phyloP scores from a whole-genome alignment of 208 protist genomes.

The Crithidia sp. region DNA sequence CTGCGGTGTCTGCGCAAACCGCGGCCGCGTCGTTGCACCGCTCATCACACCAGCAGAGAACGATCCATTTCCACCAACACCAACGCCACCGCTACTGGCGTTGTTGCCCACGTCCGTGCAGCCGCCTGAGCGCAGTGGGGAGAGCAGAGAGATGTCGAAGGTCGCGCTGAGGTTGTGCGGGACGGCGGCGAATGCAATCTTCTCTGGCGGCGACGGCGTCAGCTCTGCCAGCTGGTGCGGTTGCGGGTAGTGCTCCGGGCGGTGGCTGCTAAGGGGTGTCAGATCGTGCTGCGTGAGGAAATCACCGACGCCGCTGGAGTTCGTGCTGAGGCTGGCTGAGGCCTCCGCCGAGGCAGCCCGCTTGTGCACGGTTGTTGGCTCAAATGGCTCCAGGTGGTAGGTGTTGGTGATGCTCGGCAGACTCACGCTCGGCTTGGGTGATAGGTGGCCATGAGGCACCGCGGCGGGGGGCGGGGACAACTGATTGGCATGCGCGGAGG shows the following conservation, averaged over 20 bases:
- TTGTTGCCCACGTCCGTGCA: too few species aligned
- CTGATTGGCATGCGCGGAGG: not conserved
- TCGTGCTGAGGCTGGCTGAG: conserved; percentile 3
- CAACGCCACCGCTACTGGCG: too few species aligned
- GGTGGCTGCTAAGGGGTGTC: not conserved
- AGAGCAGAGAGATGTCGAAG: too few species aligned
- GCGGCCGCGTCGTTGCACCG: too few species aligned
- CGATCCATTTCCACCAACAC: too few species aligned
- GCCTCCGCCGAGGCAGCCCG: not conserved
- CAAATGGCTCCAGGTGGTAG: not conserved
- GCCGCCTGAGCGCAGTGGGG: too few species aligned
- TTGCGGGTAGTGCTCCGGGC: not conserved
- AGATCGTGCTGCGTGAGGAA: too few species aligned
- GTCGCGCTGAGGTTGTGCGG: too few species aligned
- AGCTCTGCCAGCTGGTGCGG: not conserved
- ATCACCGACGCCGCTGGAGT: conserved; percentile 2
- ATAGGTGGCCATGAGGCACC: not conserved
- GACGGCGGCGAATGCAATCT: too few species aligned
- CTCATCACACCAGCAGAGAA: too few species aligned
- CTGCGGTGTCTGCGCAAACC: too few species aligned
- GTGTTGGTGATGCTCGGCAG: not conserved
- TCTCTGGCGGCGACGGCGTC: too few species aligned
- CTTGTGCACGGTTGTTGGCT: not conserved
- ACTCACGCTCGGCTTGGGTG: not conserved
- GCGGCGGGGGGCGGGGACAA: not conserved